These are phyloP conservation scores for Tylopilus felleus DNA, from an alignment of 768 basidiomycete species.

Conservation along the genomic window DNA sequence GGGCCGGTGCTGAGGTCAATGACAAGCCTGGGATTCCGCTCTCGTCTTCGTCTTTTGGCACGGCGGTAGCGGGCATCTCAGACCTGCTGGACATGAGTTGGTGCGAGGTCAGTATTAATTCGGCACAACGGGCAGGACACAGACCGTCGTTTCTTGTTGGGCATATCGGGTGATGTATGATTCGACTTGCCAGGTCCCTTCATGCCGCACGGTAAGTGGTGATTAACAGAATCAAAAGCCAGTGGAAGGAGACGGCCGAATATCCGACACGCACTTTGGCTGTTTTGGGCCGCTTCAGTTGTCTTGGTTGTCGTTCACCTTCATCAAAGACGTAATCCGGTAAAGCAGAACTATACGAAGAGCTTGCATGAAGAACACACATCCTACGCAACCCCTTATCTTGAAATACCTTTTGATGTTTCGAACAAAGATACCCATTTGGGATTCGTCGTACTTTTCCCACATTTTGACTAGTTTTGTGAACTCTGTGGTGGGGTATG, in stretches of 20 bases:
- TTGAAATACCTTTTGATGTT: conserved; percentile 80
- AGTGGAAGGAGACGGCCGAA: conserved; percentile 10
- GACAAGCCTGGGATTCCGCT: conserved; percentile 34
- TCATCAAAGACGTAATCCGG: conserved; percentile 82
- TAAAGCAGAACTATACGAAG: conserved; percentile 53
- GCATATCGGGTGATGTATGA: conserved; percentile 63
- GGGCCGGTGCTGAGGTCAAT: conserved; percentile 28
- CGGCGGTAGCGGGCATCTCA: conserved; percentile 23
- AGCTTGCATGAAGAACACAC: conserved; percentile 22
- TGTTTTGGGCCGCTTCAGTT: conserved; percentile 72
- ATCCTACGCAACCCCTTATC: conserved; percentile 6
- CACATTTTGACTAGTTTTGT: conserved; percentile 91
- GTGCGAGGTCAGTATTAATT: conserved; percentile 29
- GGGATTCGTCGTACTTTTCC: conserved; percentile 89
- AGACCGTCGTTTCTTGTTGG: conserved; percentile 82
- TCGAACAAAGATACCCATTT: conserved; percentile 92
- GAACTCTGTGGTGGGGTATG: conserved; percentile 95
- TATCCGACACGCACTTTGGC: conserved; percentile 44
- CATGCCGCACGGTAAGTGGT: conserved; percentile 31
- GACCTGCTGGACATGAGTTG: conserved; percentile 41
- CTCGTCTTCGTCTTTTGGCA: conserved; percentile 39
- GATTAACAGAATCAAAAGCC: conserved; percentile 13
- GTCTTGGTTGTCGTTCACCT: conserved; percentile 73
- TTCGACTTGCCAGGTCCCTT: conserved; percentile 63
- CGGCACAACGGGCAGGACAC: conserved; percentile 33